Conservation (phyloP, 805 yeast genomes). For the Candida xiaguanensis region DNA sequence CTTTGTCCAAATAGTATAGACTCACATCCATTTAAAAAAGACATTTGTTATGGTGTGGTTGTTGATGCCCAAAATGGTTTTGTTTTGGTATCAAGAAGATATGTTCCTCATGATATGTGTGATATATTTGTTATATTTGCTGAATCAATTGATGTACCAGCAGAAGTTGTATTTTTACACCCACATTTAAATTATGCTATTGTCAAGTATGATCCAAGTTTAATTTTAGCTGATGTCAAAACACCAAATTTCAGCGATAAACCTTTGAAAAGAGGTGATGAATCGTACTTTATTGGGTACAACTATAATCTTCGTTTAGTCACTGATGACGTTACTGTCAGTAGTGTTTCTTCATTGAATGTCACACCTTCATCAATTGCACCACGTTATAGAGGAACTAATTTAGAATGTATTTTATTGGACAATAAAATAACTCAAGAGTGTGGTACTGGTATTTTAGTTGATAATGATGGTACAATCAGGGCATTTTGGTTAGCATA, state of each 20-base stretch:
- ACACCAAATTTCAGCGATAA: slow-evolving; percentile 59
- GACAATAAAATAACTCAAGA: slow-evolving; percentile 71
- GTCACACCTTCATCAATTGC: slow-evolving; percentile 64
- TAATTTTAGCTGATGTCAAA: slow-evolving; percentile 66
- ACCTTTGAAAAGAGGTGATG: slow-evolving; percentile 71
- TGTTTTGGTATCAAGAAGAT: slow-evolving; percentile 71
- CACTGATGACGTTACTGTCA: slow-evolving; percentile 69
- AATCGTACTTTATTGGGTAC: slow-evolving; percentile 75
- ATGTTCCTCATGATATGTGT: slow-evolving; percentile 78
- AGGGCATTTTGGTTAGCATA: slow-evolving; percentile 84
- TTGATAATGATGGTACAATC: slow-evolving; percentile 72
- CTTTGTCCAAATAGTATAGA: slow-evolving; percentile 70
- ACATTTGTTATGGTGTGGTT: slow-evolving; percentile 71
- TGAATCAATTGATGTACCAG: slow-evolving; percentile 79
- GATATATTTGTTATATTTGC: slow-evolving; percentile 80
- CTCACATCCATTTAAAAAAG: slow-evolving; percentile 61
- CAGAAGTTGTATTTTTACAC: slow-evolving; percentile 75
- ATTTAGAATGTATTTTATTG: slow-evolving; percentile 70
- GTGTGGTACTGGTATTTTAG: slow-evolving; percentile 76
- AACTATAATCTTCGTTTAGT: slow-evolving; percentile 67
- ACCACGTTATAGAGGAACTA: slow-evolving; percentile 84
- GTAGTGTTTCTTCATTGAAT: slow-evolving; percentile 71
- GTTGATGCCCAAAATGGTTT: slow-evolving; percentile 79
- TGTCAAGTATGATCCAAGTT: slow-evolving; percentile 72
- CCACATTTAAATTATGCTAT: slow-evolving; percentile 86